Conservation (phyloP, 257 asterid genomes). For the Lycium barbarum region DNA sequence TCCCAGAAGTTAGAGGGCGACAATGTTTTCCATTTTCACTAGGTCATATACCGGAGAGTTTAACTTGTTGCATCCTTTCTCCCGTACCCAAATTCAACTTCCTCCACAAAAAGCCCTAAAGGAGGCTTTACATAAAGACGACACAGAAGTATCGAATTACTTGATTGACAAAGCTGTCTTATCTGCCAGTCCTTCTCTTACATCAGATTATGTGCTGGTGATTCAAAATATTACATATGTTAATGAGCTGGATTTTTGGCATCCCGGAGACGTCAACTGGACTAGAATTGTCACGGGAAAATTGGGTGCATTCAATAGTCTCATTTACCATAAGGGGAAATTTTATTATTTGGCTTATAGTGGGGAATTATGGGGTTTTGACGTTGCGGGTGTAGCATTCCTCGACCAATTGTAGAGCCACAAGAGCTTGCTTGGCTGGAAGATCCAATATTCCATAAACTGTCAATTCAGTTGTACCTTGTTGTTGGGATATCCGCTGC, state of each 20-base stretch:
- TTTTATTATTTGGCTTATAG: background rate
- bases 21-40: background rate
- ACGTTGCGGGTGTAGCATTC: background rate
- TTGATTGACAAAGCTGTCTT: background rate
- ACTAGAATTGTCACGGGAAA: background rate
- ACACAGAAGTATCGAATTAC: background rate
- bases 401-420: background rate
- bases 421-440: background rate
- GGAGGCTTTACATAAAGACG: background rate
- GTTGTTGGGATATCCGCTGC: background rate
- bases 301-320: background rate
- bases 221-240: too few relatives aligned
- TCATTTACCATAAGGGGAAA: background rate
- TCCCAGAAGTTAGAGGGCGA: slow-evolving; percentile 4
- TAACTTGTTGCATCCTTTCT: background rate
- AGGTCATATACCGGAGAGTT: background rate
- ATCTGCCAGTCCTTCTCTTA: too few relatives aligned
- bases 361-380: background rate
- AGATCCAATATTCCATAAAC: background rate
- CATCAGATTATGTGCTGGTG: too few relatives aligned
- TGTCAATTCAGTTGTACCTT: background rate
- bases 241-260: too few relatives aligned
- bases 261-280: background rate
- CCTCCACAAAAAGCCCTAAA: too few relatives aligned
- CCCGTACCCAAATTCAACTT: background rate